Evolutionary conservation across 352 stramenopile genomes (phyloP), one percentile per base, ranked within the genome.

Genomic region (Phytophthora fragariae): DNA sequence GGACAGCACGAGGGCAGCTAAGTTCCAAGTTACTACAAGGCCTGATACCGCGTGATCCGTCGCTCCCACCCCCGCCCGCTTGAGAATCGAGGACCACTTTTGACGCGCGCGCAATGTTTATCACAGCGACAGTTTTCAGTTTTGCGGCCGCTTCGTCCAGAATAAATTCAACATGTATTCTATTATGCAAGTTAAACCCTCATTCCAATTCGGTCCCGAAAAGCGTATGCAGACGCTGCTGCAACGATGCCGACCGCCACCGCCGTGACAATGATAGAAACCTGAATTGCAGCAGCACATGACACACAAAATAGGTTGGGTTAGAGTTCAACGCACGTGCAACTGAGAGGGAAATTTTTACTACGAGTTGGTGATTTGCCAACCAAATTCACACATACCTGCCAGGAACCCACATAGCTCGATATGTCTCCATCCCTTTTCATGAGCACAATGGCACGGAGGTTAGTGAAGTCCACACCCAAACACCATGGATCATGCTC

Each of bases 231-330:
- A 12, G 66, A 79, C 29, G 65, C 56, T 5, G 80, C 56, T 19
- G 73, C 80, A 52, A 83, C 60, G 41, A 86, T 31, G 7, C 77
- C 74, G 62, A 84, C 41, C 0, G 67, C 65, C 33, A 79, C 69
- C 11, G 80, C 70, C 33, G 72, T 70, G 35, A 67, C 52, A 64
- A 83, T 46, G 35, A 72, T 49, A 29, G 77, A 83, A 35, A 64
- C 65, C 79, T 85, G 41, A 5, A 65, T 31, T 33, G 19, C 21
- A 55, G 21, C 49, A 33, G 21, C 2, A 55, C n/a, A 55, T 8
- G 11, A 14, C n/a, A 31, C 21, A 11, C 21, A 12, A 17, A 55
- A 17, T 33, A 14, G 15, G 19, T 14, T 33, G 4, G 10, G 19
- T 55, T 0, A 60, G 50, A 27, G 15, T 56, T 10, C 37, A 46